Evolutionary conservation across 352 stramenopile genomes (phyloP).

Genomic region (Globisporangium heterothallicum): DNA sequence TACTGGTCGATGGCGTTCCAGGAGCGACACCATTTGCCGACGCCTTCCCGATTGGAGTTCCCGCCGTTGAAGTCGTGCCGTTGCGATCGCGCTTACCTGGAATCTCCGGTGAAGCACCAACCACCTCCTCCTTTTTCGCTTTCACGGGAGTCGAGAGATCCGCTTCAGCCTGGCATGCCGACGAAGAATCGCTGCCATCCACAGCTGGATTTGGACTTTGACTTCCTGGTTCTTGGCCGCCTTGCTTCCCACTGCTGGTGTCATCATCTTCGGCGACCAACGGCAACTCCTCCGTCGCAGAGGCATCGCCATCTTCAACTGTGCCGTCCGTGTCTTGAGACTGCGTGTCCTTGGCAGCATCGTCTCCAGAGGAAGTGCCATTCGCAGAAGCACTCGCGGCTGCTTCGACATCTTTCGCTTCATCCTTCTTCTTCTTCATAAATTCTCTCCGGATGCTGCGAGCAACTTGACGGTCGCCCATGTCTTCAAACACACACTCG

Average conservation of each 20-base stretch:
- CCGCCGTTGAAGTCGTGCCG: conserved; percentile 15
- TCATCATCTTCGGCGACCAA: conserved; percentile 1
- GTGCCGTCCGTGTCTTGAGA: conserved; percentile 57
- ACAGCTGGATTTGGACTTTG: conserved; percentile 39
- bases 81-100: conserved; percentile 43
- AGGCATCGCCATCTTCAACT: conserved; percentile 34
- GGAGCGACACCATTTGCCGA: conserved; percentile 11
- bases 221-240: conserved; percentile 2
- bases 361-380: conserved; percentile 33
- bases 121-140: conserved; percentile 7
- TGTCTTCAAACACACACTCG: conserved; percentile 81
- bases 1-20: conserved; percentile 23
- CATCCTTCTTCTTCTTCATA: conserved; percentile 85
- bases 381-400: conserved; percentile 25
- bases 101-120: conserved; percentile 10
- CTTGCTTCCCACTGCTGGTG: neutral
- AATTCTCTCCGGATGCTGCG: conserved; percentile 62
- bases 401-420: conserved; percentile 61
- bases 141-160: conserved; percentile 28
- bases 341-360: conserved; percentile 38
- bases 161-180: conserved; percentile 1
- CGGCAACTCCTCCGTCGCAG: conserved; percentile 36
- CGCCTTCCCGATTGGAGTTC: conserved; percentile 20
- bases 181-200: conserved; percentile 18
- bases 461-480: conserved; percentile 62